Base-by-base conservation (phyloP, 129 eudicot species). In the Ambrosia artemisiifolia region DNA sequence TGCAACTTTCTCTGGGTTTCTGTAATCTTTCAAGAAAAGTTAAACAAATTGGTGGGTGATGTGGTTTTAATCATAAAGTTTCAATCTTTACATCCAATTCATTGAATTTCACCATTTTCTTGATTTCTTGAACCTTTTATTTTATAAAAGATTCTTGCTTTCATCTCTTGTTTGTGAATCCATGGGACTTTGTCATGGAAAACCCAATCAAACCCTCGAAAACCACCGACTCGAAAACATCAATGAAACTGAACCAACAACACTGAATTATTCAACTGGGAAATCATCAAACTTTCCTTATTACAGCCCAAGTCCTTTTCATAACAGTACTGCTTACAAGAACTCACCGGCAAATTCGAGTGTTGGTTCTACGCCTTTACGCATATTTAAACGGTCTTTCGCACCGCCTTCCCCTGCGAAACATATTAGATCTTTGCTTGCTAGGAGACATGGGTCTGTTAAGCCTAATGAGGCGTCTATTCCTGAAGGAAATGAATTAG, bases 131-230 rank as follows among this genome's bases (percentile, higher is more conserved):
- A 60, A 69, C 24, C 71, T 47, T 43, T 17, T 35, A 24, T 30
- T 30, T 42, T 24, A 60, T 56, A 69, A 33, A 54, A 53, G n/a
- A 12, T 11, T 50, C 28, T 63, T 63, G 20, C 32, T 68, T 62
- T 75, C 34, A 28, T 16, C 61, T 34, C 11, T 46, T 65, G 86
- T 67, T 78, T 63, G 69, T 83, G 82, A 84, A 72, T 78, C 91
- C 74, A 95, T 95, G 99, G 99, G 99, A 78, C 88, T 95, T 69
- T 95, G 99, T 83, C 96, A 95, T 77, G 99, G 97, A 78, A 95
- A 90, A 85, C 99, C 97, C 63, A 79, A 78, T 79, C 85, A 83
- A 79, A 70, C 81, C 86, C 87, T 80, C 5, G 78, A 89, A 79
- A 83, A 67, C 63, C 85, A 80, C 24, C 0, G 28, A 1, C 74